Evolutionary conservation across 1,139 yeast species (phyloP).

Genomic region (Entelexis sorbosivorans): DNA sequence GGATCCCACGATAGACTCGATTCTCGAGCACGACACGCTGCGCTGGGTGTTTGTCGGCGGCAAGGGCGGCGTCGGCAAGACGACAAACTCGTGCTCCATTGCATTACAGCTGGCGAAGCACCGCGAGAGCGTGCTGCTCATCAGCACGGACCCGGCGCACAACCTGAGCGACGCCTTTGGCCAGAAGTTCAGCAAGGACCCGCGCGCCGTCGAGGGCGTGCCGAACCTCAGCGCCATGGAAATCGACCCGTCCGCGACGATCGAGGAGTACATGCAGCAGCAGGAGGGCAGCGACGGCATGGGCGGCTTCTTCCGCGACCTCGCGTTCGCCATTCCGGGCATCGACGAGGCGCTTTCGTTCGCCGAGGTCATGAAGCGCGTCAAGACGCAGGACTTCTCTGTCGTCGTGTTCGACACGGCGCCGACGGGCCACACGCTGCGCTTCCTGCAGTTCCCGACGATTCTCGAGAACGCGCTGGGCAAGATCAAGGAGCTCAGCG

Average conservation of each 20-base stretch:
- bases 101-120: conserved; percentile 85
- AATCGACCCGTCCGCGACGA: conserved; percentile 89
- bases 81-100: conserved; percentile 90
- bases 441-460: conserved; percentile 87
- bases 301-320: conserved; percentile 69
- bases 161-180: conserved; percentile 95
- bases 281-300: conserved; percentile 36
- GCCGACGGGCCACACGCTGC: conserved; percentile 93
- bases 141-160: conserved; percentile 97
- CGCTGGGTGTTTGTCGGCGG: conserved; percentile 98
- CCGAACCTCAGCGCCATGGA: conserved; percentile 91
- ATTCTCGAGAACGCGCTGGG: conserved; percentile 78
- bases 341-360: conserved; percentile 95
- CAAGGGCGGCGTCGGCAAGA: conserved; percentile 98
- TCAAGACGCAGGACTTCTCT: conserved; percentile 72
- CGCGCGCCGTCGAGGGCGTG: conserved; percentile 83
- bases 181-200: conserved; percentile 94
- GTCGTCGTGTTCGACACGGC: conserved; percentile 96
- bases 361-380: conserved; percentile 95
- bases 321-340: conserved; percentile 94
- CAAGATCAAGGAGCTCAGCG: conserved; percentile 76
- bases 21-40: conserved; percentile 41
- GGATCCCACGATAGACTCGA: conserved; percentile 35
- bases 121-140: conserved; percentile 66
- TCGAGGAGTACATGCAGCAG: conserved; percentile 74